These are phyloP conservation scores for Mimosa bimucronata DNA, from an alignment of 306 rosid species.

Conservation along the genomic window DNA sequence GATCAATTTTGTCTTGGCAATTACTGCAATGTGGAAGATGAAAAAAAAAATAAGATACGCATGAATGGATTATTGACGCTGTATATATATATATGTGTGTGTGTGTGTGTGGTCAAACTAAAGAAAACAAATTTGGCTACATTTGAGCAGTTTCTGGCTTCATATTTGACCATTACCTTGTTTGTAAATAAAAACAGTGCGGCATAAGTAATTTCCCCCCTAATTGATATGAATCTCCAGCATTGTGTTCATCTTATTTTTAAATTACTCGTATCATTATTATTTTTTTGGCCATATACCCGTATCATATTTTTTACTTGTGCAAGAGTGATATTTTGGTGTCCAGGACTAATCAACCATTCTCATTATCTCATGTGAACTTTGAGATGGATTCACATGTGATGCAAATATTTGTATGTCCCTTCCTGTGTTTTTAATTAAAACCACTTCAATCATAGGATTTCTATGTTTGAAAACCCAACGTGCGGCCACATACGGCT, in stretches of 20 bases:
- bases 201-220: background rate
- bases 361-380: background rate
- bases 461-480: background rate
- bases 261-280: background rate
- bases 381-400: background rate
- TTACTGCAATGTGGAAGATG: background rate
- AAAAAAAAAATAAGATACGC: too few relatives aligned
- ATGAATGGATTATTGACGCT: too few relatives aligned
- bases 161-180: background rate
- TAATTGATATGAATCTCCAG: conserved; percentile 3
- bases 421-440: background rate
- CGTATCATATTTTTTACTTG: background rate
- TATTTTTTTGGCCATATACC: too few relatives aligned
- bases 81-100: too few relatives aligned
- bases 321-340: background rate
- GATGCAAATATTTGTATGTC: background rate
- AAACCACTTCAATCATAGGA: background rate
- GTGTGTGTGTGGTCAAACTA: too few relatives aligned
- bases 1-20: background rate
- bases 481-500: background rate
- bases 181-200: too few relatives aligned
- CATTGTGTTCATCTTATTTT: background rate
- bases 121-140: too few relatives aligned
- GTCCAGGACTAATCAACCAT: conserved; percentile 16
- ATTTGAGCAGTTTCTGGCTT: too few relatives aligned